Evolutionary conservation across 2,329 filamentous ascomycete species (phyloP), one percentile per base, ranked within the genome.

Genomic region (Bimuria novae-zelandiae): DNA sequence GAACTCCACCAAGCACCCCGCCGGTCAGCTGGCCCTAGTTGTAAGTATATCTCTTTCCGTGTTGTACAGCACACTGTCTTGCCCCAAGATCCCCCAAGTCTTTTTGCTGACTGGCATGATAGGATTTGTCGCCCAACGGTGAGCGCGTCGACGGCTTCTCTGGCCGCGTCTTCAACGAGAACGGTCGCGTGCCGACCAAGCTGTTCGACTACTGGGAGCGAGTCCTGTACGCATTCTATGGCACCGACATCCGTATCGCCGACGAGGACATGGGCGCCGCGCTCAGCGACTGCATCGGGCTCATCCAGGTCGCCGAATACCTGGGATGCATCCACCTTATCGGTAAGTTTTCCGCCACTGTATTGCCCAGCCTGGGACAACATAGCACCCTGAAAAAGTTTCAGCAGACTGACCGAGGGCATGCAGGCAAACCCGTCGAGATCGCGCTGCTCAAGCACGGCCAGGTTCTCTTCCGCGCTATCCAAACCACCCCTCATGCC

Each of bases 201-300:
- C 51, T 63, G 19, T 70, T 69, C 49, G 53, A 59, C 7, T 60
- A 76, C 42, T 82, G 77, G 63, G 70, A 77, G 42, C 69, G 71
- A 30, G 71, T 82, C 16, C 65, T 82, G 48, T 76, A 77, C 30
- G 70, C 76, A 17, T 75, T 81, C 59, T 81, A 82, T 69, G 74
- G 75, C 54, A 68, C 67, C 17, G 64, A 72, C 1, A 65, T 80
- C 29, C 54, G 68, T 8, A 68, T 82, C 35, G 73, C 75, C 48
- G 70, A 77, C 54, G 62, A 63, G 4, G 59, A 69, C 32, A 73
- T 82, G 50, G 59, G 60, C 7, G 55, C 65, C 7, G 68, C 79
- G 0, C 69, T 82, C n/a, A 51, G 60, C 1, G 73, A 75, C 39
- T 75, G 75, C 17, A 62, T 76, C 27, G 68, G 70, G 4, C 65